These are phyloP conservation scores for Backusella mclennaniae DNA, from an alignment of 192 early-diverging fungal genomes.

Conservation along the genomic window DNA sequence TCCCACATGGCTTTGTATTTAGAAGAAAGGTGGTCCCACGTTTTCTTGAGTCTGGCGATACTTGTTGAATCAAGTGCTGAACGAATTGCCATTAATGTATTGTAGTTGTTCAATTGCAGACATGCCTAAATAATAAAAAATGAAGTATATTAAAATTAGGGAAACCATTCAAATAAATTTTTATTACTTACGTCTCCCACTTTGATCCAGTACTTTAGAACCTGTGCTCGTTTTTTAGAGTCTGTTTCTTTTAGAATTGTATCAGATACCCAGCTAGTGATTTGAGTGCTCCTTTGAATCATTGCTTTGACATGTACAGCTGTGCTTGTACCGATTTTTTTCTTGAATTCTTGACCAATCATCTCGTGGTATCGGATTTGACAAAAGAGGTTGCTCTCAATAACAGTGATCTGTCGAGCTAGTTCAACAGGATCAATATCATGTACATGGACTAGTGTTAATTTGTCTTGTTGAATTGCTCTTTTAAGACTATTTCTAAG, in stretches of 20 bases:
- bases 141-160: neutral
- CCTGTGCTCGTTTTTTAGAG: conserved; percentile 53
- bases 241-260: conserved; percentile 67
- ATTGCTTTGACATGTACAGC: conserved; percentile 74
- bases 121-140: conserved; percentile 16
- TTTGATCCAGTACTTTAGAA: conserved; percentile 73
- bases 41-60: conserved; percentile 68
- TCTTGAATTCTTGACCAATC: conserved; percentile 63
- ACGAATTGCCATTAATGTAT: conserved; percentile 76
- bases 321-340: conserved; percentile 39
- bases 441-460: conserved; percentile 43
- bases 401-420: conserved; percentile 82
- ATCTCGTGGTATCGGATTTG: conserved; percentile 72
- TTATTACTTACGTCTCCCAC: conserved; percentile 42
- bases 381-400: conserved; percentile 68
- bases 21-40: conserved; percentile 60
- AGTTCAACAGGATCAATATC: conserved; percentile 78
- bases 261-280: conserved; percentile 74
- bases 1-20: conserved; percentile 68
- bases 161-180: neutral
- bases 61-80: conserved; percentile 72
- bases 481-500: conserved; percentile 18
- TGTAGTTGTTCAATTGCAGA: conserved; percentile 62
- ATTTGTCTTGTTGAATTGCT: conserved; percentile 15
- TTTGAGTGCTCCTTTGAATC: conserved; percentile 66